phyloP scores from a whole-genome alignment of 2,329 filamentous ascomycete genomes.

The Fusarium sp. region DNA sequence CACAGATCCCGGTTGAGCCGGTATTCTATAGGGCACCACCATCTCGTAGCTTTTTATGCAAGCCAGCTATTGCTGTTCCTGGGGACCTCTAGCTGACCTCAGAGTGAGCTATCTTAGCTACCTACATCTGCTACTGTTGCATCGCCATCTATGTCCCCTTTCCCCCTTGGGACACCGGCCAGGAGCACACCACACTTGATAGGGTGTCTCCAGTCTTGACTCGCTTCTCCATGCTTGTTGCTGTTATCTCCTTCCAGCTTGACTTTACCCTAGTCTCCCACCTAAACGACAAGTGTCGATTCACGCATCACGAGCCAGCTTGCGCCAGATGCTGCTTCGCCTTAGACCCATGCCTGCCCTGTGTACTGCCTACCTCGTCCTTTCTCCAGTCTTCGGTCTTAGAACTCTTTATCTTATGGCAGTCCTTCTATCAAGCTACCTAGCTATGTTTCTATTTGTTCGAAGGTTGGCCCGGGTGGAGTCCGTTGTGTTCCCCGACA shows the following conservation, averaged over 20 bases:
- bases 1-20: slow-evolving; percentile 16
- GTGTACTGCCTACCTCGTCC: slow-evolving; percentile 15
- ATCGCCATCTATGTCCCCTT: slow-evolving; percentile 19
- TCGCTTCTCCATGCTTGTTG: slow-evolving; percentile 20
- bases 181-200: slow-evolving; percentile 19
- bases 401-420: slow-evolving; percentile 13
- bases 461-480: slow-evolving; percentile 24
- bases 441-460: slow-evolving; percentile 22
- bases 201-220: slow-evolving; percentile 17
- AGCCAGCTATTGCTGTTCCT: slow-evolving; percentile 29
- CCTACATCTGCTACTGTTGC: slow-evolving; percentile 19
- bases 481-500: slow-evolving; percentile 20
- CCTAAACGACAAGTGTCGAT: slow-evolving; percentile 30
- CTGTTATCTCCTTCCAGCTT: slow-evolving; percentile 10
- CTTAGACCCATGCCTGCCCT: slow-evolving; percentile 18
- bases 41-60: slow-evolving; percentile 30
- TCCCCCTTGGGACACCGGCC: slow-evolving; percentile 38
- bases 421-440: slow-evolving; percentile 15
- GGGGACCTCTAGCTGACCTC: slow-evolving; percentile 9
- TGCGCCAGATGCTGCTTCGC: slow-evolving; percentile 38
- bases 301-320: slow-evolving; percentile 36
- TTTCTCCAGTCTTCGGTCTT: slow-evolving; percentile 15
- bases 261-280: slow-evolving; percentile 16
- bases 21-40: slow-evolving; percentile 15
- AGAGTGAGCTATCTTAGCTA: slow-evolving; percentile 5